These are phyloP conservation scores for Pyrenochaeta sp. DNA, from an alignment of 2,329 filamentous ascomycete genomes.

Conservation along the genomic window DNA sequence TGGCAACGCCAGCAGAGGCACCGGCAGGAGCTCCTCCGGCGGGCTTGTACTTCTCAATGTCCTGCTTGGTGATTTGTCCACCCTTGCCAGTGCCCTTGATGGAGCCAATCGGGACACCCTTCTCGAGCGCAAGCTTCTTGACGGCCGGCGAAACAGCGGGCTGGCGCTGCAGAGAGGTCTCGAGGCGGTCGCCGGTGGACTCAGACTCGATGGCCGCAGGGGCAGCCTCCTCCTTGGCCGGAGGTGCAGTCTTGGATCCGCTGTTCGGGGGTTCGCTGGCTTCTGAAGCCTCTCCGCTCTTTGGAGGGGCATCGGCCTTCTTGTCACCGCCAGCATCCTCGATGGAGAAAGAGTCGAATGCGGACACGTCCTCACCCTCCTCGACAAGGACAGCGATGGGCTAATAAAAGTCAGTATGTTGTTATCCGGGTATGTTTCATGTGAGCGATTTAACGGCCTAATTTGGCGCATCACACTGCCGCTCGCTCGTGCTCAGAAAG, in stretches of 20 bases:
- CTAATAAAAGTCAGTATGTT: constrained; percentile 60
- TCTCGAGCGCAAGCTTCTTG: constrained; percentile 85
- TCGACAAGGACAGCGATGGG: constrained; percentile 96
- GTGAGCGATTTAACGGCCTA: background rate
- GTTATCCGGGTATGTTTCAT: background rate
- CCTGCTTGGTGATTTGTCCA: constrained; percentile 88
- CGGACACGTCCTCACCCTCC: constrained; percentile 84
- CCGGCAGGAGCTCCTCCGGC: constrained; percentile 57
- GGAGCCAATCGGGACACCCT: constrained; percentile 76
- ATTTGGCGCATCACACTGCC: background rate
- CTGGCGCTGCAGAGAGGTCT: constrained; percentile 85
- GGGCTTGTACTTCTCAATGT: constrained; percentile 86
- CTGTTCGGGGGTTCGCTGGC: constrained; percentile 68
- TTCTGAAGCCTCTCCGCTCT: constrained; percentile 68
- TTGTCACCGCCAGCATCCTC: constrained; percentile 91
- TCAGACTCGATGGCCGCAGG: constrained; percentile 74
- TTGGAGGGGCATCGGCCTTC: constrained; percentile 68
- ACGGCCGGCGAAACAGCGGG: constrained; percentile 76
- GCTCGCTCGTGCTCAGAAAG: background rate
- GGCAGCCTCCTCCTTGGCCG: constrained; percentile 57
- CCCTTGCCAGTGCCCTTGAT: constrained; percentile 88
- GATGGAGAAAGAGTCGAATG: constrained; percentile 88
- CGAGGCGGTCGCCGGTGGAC: constrained; percentile 76
- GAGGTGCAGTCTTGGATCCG: constrained; percentile 66
- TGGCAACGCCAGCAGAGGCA: constrained; percentile 64